Evolutionary conservation across 495 filamentous ascomycete species (phyloP), one percentile per base, ranked within the genome.

Genomic region (Podospora anserina): DNA sequence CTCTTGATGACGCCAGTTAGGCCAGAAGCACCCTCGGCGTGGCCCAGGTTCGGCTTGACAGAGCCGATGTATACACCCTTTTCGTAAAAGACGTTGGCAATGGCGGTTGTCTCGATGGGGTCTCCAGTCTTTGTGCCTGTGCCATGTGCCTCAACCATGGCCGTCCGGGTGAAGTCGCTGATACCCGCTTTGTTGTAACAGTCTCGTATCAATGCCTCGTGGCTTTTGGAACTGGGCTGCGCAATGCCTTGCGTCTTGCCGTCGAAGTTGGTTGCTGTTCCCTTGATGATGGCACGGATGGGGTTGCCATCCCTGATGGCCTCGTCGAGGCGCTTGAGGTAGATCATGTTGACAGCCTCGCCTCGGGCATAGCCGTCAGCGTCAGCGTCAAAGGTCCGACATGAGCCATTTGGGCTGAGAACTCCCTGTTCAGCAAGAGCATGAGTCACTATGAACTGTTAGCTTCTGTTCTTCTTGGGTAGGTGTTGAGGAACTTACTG

Each of bases 61-160:
- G 80, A 78, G 0, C 82, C 84, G 5, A 83, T 74, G n/a, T 65
- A 64, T 4, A 77, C 19, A 0, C 44, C 65, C 11, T 28, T 19
- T 23, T 57, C 69, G 18, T 58, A 49, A 27, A 75, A 76, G 1
- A 73, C 69, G 1, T 26, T 3, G 6, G 53, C 70, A 6, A 81
- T 74, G 0, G 79, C 79, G 1, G 34, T 9, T 0, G 74, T 71
- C 66, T 87, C 83, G 2, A 66, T 66, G 0, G 81, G 82, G 63
- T 87, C 85, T n/a, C 84, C 85, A 2, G 73, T 79, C 53, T 75
- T 74, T 4, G 85, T 87, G 23, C 85, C 85, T 0, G 86, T 87
- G 0, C 70, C 70, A 53, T 82, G 80, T 18, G 76, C 79, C 69
- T 88, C 85, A 18, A 87, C 75, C 63, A 83, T 88, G 74, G 15